Base-by-base conservation (phyloP, 768 basidiomycete genomes). In the Sistotremastrum suecicum region DNA sequence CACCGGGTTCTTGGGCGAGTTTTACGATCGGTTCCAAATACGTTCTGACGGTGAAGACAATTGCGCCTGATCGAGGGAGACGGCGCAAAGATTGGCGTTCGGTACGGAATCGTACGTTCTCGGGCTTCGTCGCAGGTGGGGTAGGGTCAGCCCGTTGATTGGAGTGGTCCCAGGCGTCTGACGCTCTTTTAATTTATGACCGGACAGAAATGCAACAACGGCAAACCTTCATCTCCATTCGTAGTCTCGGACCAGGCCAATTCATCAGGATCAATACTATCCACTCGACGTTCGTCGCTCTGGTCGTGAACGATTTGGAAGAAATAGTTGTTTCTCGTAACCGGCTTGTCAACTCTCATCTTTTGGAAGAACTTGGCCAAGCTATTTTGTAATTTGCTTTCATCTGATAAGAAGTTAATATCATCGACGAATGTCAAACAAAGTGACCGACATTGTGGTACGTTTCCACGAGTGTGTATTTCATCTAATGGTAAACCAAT, bases 281-380 rank as follows among this genome's bases (percentile, higher is more conserved):
- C 54, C 56, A 3, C 48, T 54, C 29, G 52, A 49, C 31, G 39
- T 7, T 31, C 12, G 9, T n/a, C 43, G 10, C 39, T 41, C 2
- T 43, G 9, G 20, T 59, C 57, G 52, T 60, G 60, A 39, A 66
- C 67, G 43, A 66, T 58, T 52, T 68, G 68, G 42, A 71, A 56
- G 44, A 60, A 60, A 60, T 79, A 84, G 60, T 87, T 86, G 62
- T 79, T 80, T 43, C 85, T 74, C 47, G 69, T 60, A 42, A 86
- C 76, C 5, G 82, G 77, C 58, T 81, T 78, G 58, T 81, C 75
- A 39, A 80, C 67, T 30, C 73, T 51, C 54, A 86, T 58, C 42
- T 77, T 72, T 52, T 66, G 71, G 67, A 87, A 83, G 66, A 79
- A 87, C 42, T 80, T 72, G 50, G 71, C 74, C 64, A 84, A 68